Evolutionary conservation across 192 early-diverging fungal genomes (phyloP).

Genomic region (Backusella parvicylindrica): DNA sequence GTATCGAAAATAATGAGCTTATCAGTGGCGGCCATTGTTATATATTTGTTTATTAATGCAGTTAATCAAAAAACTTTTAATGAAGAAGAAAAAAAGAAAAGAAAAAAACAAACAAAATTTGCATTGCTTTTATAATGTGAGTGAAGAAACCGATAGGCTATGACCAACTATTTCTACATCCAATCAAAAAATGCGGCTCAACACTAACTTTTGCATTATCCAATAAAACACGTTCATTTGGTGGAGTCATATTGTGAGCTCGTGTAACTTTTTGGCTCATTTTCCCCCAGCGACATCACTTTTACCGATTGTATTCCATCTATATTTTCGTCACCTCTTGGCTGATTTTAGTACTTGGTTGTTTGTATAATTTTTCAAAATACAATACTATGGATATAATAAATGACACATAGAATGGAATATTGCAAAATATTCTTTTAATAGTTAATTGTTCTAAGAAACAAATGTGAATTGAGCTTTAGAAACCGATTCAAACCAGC

Average conservation of each 20-base stretch:
- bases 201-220: background rate
- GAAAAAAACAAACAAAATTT: background rate
- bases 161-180: background rate
- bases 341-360: background rate
- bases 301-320: background rate
- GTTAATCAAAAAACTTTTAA: background rate
- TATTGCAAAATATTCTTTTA: background rate
- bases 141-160: background rate
- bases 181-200: background rate
- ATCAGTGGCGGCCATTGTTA: slow-evolving; percentile 26
- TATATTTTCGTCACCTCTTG: background rate
- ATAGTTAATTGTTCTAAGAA: background rate
- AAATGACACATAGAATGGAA: background rate
- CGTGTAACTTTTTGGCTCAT: background rate
- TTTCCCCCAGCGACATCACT: background rate
- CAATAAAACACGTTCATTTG: background rate
- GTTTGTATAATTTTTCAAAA: background rate
- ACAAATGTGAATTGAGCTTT: background rate
- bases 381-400: no score
- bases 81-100: background rate
- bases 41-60: background rate
- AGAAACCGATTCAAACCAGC: background rate
- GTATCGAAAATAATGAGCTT: slow-evolving; percentile 96
- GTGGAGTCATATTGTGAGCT: background rate
- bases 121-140: background rate